phyloP scores from a whole-genome alignment of 371 early-diverging fungal species.

The Zychaea mexicana region DNA sequence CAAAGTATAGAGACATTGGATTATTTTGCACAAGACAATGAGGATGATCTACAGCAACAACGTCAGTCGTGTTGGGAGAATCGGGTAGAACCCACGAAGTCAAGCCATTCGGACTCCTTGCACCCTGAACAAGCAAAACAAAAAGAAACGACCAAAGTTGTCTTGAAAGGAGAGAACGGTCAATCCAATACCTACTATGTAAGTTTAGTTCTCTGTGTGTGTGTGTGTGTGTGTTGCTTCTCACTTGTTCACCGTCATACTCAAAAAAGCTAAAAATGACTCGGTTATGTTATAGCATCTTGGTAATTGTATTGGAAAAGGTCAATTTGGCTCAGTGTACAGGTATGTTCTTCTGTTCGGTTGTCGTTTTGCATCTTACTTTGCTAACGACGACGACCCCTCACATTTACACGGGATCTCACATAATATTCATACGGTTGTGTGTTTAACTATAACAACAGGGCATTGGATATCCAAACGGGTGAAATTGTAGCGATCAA shows the following conservation, averaged over 20 bases:
- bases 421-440: too few species aligned
- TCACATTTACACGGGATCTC: too few species aligned
- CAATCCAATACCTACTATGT: slow-evolving; percentile 7
- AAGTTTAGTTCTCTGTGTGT: slow-evolving; percentile 3
- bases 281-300: slow-evolving; percentile 58
- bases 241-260: background rate
- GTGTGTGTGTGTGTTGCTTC: background rate
- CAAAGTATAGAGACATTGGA: background rate
- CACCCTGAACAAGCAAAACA: background rate
- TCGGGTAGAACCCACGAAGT: background rate
- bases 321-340: slow-evolving; percentile 86
- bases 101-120: background rate
- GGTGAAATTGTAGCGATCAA: slow-evolving; percentile 90
- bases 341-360: slow-evolving; percentile 67
- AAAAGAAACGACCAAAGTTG: slow-evolving; percentile 3
- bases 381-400: too few species aligned
- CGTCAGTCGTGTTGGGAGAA: background rate
- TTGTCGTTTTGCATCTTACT: background rate
- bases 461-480: slow-evolving; percentile 78
- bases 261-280: too few species aligned
- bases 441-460: slow-evolving; percentile 54
- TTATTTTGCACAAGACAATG: background rate
- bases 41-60: background rate
- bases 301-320: slow-evolving; percentile 88
- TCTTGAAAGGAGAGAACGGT: background rate